Evolutionary conservation across 169 alveolate species (phyloP), one percentile per base, ranked within the genome.

Genomic region (Plasmodium inui): DNA sequence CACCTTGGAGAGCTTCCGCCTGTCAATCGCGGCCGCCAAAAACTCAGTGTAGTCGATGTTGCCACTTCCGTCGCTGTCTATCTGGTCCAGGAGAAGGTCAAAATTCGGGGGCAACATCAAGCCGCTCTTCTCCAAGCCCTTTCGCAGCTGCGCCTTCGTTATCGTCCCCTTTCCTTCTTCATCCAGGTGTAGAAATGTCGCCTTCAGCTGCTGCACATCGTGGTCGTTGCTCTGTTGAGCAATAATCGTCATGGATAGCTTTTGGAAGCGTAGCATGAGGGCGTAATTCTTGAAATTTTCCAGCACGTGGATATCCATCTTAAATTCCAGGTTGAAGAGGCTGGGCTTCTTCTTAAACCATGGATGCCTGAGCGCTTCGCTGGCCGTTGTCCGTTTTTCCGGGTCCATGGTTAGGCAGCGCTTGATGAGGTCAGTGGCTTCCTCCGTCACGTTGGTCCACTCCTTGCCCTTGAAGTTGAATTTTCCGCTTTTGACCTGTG

Each of bases 1-100:
- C 22, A 71, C 92, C 91, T 90, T 85, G 6, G 93, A 73, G 22
- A 92, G 76, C 2, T 91, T 91, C 50, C 84, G 92, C 78, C 96
- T 93, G 44, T 95, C 97, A 30, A 97, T 50, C 8, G 97, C 92
- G 3, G 98, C 98, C 10, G 98, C 98, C 41, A 96, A 44, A 46
- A 97, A 97, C 84, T 97, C 98, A 26, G 97, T 96, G 83, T 95
- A 97, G 34, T 96, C 98, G 17, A 97, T 97, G 39, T 92, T 96
- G 0, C 99, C 98, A 67, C 97, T 96, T n/a, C 98, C 98, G 85
- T 98, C 98, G 57, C 97, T 95, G 88, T 98, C 99, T 74, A 98
- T 96, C 79, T 96, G 97, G 46, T 96, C 96, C 84, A 97, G 92
- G 70, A 97, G 94, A 9, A 88, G 82, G 53, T 95, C 97, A 41